Conservation (phyloP, 2,329 filamentous ascomycete species). For the Sordariomycetes sp. region DNA sequence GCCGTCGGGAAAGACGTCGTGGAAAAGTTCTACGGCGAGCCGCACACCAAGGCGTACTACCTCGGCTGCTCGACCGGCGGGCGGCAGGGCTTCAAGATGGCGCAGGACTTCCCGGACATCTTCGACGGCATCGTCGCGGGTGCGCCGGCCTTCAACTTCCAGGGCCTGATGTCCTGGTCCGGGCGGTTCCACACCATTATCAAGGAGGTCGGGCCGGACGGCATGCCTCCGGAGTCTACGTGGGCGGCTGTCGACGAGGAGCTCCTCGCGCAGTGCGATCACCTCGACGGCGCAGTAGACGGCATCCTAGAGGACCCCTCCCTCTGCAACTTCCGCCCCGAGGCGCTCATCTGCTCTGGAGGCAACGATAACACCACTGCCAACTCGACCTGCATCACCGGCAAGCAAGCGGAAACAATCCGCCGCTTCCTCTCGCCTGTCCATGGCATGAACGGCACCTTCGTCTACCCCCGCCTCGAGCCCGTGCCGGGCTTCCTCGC, state of each 20-base stretch:
- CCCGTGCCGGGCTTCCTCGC: constrained; percentile 15
- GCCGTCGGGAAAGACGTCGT: constrained; percentile 32
- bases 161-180: constrained; percentile 1
- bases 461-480: background rate
- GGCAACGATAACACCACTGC: constrained; percentile 20
- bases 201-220: constrained; percentile 20
- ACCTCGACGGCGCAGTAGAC: constrained; percentile 30
- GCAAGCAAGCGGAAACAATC: constrained; percentile 21
- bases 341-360: constrained; percentile 21
- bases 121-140: constrained; percentile 44
- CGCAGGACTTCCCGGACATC: constrained; percentile 38
- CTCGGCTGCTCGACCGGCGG: constrained; percentile 46
- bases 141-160: constrained; percentile 16
- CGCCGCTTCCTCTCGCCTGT: constrained; percentile 10
- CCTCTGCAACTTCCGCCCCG: constrained; percentile 28
- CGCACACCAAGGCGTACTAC: constrained; percentile 36
- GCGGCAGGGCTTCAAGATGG: constrained; percentile 40
- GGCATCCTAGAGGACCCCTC: constrained; percentile 30
- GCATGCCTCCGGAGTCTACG: constrained; percentile 21
- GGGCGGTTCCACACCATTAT: constrained; percentile 16
- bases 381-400: constrained; percentile 22
- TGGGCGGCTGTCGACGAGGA: constrained; percentile 14
- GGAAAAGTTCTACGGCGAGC: constrained; percentile 28
- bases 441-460: background rate
- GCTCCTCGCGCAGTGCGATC: constrained; percentile 26